Percentiles rank a stretch among this genome's conserved stretches.
Conservation (phyloP, 257 asterid species). For the Solanum okadae region DNA sequence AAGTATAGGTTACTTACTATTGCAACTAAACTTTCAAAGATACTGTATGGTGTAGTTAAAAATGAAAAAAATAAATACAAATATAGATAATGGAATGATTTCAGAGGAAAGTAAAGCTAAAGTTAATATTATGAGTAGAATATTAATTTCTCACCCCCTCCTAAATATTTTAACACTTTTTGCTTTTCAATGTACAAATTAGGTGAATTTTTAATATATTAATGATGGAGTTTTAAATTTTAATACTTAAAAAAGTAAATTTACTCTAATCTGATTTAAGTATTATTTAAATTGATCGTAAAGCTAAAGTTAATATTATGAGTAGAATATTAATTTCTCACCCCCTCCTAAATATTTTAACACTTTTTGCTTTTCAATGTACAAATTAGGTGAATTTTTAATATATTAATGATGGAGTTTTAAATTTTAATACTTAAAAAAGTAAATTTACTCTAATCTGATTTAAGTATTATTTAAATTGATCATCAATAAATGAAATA, state of each 20-base stretch:
- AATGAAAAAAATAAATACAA: neutral
- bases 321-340: constrained; percentile 1
- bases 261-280: neutral
- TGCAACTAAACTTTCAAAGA: neutral
- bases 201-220: neutral
- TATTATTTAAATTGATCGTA: neutral
- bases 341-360: neutral
- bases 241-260: neutral
- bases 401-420: neutral
- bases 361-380: neutral
- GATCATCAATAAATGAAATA: neutral
- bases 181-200: neutral
- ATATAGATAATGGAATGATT: constrained; percentile 2
- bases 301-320: constrained; percentile 1
- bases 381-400: neutral
- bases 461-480: neutral
- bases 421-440: neutral
- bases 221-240: neutral
- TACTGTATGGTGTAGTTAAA: constrained; percentile 7
- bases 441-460: neutral
- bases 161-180: neutral
- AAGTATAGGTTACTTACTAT: constrained; percentile 3
- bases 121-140: neutral
- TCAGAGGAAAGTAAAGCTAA: neutral
- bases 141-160: neutral